Conservation (phyloP, 345 rosid species). For the Stellera chamaejasme region DNA sequence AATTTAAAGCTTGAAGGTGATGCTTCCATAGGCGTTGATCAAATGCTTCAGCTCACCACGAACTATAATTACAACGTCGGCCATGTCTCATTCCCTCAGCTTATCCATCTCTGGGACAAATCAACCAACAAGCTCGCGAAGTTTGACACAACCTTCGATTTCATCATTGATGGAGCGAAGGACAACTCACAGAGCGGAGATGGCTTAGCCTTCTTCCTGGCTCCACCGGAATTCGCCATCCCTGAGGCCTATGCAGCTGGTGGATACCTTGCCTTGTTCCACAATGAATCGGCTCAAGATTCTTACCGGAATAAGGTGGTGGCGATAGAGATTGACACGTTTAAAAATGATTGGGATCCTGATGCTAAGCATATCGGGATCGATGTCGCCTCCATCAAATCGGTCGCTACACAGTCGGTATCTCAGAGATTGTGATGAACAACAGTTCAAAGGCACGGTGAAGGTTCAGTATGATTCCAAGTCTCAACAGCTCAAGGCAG, state of each 20-base stretch:
- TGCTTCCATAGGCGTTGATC: no score
- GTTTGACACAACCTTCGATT: slow-evolving; percentile 1
- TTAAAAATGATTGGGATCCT: not conserved
- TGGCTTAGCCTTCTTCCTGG: slow-evolving; percentile 1
- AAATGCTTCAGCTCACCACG: no score
- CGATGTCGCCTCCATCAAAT: not conserved
- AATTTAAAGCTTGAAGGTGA: no score
- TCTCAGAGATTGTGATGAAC: no score
- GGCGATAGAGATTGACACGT: slow-evolving; percentile 1
- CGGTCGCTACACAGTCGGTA: no score
- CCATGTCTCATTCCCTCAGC: no score
- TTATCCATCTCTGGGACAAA: no score
- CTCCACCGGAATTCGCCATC: not conserved
- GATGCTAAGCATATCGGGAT: not conserved
- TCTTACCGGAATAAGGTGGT: slow-evolving; percentile 1
- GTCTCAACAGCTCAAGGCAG: no score
- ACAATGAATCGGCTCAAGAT: not conserved
- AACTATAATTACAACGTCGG: no score
- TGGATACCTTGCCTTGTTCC: not conserved
- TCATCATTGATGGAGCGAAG: not conserved
- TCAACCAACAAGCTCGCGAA: no score
- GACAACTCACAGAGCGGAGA: not conserved
- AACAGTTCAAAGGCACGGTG: no score
- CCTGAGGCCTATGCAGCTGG: not conserved
- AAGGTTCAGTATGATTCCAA: no score